Conservation (phyloP, 2,329 filamentous ascomycete genomes). For the Venturia nashicola region DNA sequence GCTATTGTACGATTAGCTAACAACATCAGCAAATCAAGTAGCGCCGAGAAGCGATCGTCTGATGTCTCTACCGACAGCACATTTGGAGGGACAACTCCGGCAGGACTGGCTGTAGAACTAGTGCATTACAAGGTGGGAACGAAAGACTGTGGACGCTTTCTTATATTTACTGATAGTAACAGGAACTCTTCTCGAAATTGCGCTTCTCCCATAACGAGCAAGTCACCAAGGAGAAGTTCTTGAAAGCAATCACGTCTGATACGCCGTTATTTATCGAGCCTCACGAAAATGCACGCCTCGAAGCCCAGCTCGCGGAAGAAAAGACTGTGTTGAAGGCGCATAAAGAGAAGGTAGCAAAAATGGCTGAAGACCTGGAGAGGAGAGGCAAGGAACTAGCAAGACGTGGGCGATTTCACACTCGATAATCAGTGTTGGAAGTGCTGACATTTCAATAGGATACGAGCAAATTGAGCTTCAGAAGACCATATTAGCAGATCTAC, state of each 20-base stretch:
- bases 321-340: slow-evolving; percentile 69
- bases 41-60: slow-evolving; percentile 36
- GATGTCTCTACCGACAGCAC: slow-evolving; percentile 53
- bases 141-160: accelerated
- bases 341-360: slow-evolving; percentile 64
- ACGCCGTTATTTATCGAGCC: slow-evolving; percentile 75
- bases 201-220: slow-evolving; percentile 97
- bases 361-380: slow-evolving; percentile 60
- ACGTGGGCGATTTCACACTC: slow-evolving; percentile 23
- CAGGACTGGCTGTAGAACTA: slow-evolving; percentile 70
- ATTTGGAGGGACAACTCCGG: slow-evolving; percentile 53
- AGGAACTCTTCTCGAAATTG: slow-evolving; percentile 87
- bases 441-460: slow-evolving; percentile 29
- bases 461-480: slow-evolving; percentile 41
- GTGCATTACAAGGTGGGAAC: slow-evolving; percentile 63
- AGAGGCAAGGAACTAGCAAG: slow-evolving; percentile 46
- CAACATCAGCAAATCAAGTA: neutral
- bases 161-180: neutral
- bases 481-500: slow-evolving; percentile 37
- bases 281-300: slow-evolving; percentile 69
- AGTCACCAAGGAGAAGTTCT: slow-evolving; percentile 96
- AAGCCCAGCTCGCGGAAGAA: slow-evolving; percentile 30
- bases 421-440: neutral
- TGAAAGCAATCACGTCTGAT: slow-evolving; percentile 82
- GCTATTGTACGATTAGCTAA: slow-evolving; percentile 5